These are phyloP conservation scores for Dendrobium huoshanense DNA, from an alignment of 106 monocot genomes.

Conservation along the genomic window DNA sequence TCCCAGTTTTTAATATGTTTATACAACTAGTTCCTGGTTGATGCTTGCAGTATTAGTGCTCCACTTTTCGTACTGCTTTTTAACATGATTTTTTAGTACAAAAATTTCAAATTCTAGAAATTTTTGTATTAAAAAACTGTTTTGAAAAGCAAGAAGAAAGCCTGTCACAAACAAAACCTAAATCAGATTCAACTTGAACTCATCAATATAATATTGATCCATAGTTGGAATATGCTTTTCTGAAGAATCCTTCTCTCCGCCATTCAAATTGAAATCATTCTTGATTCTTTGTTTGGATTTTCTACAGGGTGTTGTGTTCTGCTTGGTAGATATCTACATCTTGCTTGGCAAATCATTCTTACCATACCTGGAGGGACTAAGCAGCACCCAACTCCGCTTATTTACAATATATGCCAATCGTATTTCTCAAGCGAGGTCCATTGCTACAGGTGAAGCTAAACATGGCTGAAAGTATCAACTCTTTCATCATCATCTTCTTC, in stretches of 20 bases:
- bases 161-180: no score
- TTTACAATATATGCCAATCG: slow-evolving; percentile 93
- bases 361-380: slow-evolving; percentile 92
- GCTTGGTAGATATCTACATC: slow-evolving; percentile 98
- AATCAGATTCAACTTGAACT: no score
- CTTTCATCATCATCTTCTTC: background rate
- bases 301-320: slow-evolving; percentile 89
- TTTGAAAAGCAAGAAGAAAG: no score
- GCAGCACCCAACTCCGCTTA: slow-evolving; percentile 82
- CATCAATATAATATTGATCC: no score
- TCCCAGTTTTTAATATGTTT: background rate
- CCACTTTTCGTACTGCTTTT: background rate
- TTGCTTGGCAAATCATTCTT: slow-evolving; percentile 87
- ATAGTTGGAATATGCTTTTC: no score
- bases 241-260: no score
- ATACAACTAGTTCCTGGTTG: background rate
- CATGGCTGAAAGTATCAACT: slow-evolving; percentile 27
- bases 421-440: slow-evolving; percentile 89
- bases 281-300: background rate
- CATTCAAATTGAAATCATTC: background rate
- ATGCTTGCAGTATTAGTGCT: background rate
- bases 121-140: no score
- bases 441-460: slow-evolving; percentile 45
- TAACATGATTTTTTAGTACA: no score
- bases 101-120: no score